Evolutionary conservation across 164 flowering plant species (phyloP), one percentile per base, ranked within the genome.

Genomic region (Stephania japonica): DNA sequence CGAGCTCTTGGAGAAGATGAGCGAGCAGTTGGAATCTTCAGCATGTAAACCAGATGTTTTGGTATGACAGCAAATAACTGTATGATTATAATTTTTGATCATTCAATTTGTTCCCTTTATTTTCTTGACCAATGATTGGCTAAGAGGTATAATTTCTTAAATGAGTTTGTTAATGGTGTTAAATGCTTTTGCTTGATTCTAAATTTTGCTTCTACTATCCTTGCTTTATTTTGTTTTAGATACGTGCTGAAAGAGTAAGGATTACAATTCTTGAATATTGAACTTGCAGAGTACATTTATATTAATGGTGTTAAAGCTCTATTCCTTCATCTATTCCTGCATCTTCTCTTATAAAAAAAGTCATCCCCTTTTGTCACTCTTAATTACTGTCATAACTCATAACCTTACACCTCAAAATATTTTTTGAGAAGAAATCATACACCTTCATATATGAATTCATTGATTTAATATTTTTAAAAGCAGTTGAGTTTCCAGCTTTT

Each of bases 1-100:
- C 23, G 24, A 19, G 11, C 18, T 80, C 19, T 77, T 85, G 83
- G 74, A 75, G 79, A 72, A 78, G 79, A 76, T 86, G 73, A 82
- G 72, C 32, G 63, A 71, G 56, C 84, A 81, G 23, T 66, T 81
- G 79, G 81, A 74, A 47, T 56, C 32, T 70, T 70, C 23, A 42
- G 78, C 42, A 25, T 47, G 41, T 59, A 23, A 66, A 44, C 67
- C 71, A 65, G 21, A 53, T 49, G n/a, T 16, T 38, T 7, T 21
- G 69, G 19, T 24, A 19, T 61, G 64, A 4, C 19, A 23, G 25
- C 25, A 9, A 23, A 6, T n/a, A 19, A n/a, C 25, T 61, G 19
- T 61, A 19, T 7, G 5, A 61, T 6, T n/a, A 9, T 61, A 23
- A 23, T 18, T 14, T 61, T 9, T 61, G 64, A 61, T 7, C 25